Evolutionary conservation across 768 basidiomycete species (phyloP).

Genomic region (Dacryopinax spathularia): DNA sequence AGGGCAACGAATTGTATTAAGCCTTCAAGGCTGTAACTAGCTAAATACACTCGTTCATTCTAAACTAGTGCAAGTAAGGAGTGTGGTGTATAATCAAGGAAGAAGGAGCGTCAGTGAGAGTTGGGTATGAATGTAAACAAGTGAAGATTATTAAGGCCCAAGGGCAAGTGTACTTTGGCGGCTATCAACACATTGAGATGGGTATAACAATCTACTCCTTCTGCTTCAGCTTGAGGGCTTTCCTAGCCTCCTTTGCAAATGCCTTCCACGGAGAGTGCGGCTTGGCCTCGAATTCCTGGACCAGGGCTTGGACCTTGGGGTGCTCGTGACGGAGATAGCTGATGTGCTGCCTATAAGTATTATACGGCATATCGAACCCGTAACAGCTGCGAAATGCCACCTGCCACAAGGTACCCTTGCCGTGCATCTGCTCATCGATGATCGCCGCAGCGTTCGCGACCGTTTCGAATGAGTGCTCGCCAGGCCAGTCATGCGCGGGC

Average conservation of each 20-base stretch:
- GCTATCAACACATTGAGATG: background rate
- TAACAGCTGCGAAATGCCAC: background rate
- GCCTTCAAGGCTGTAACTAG: background rate
- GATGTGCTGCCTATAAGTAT: background rate
- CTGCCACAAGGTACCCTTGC: background rate
- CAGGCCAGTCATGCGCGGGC: background rate
- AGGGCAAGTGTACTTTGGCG: background rate
- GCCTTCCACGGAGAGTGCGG: background rate
- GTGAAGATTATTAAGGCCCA: background rate
- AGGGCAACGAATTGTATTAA: too few species aligned
- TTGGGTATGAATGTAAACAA: background rate
- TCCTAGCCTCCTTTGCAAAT: background rate
- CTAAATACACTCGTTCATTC: background rate
- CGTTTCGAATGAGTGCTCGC: background rate
- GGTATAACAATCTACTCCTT: too few species aligned
- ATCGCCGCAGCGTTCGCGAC: background rate
- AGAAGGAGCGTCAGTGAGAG: too few species aligned
- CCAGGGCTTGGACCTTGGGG: background rate
- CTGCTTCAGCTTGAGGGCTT: background rate
- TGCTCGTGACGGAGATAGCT: background rate
- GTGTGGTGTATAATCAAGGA: background rate
- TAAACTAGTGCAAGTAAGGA: background rate
- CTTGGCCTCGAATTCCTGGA: background rate
- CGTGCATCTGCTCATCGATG: background rate
- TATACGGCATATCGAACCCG: background rate